Conservation (phyloP, 108 stramenopile genomes). For the Nannochloropsis granulata region DNA sequence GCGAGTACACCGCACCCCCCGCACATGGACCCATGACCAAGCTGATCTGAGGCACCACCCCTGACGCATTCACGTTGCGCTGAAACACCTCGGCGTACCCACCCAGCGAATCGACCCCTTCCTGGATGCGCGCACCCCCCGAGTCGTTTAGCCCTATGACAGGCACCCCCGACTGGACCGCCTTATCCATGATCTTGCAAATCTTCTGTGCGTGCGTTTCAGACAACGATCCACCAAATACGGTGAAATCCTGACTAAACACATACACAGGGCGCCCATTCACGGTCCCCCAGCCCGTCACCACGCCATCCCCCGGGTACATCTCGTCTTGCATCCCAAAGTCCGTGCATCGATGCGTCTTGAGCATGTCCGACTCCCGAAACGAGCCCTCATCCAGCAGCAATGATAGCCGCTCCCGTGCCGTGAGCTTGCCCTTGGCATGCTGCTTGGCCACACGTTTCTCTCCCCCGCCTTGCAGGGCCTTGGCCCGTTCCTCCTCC, state of each 20-base stretch:
- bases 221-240: slow-evolving; percentile 81
- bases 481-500: slow-evolving; percentile 36
- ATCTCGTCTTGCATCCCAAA: slow-evolving; percentile 78
- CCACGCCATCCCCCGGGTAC: slow-evolving; percentile 88
- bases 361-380: slow-evolving; percentile 80
- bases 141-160: slow-evolving; percentile 97
- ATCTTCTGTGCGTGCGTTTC: slow-evolving; percentile 98
- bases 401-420: slow-evolving; percentile 77
- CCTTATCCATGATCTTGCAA: slow-evolving; percentile 98
- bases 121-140: slow-evolving; percentile 97
- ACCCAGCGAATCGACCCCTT: slow-evolving; percentile 88
- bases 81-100: slow-evolving; percentile 99
- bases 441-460: slow-evolving; percentile 68
- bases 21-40: slow-evolving; percentile 84
- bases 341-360: slow-evolving; percentile 88
- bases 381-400: slow-evolving; percentile 79
- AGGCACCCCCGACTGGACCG: slow-evolving; percentile 73
- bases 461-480: slow-evolving; percentile 72
- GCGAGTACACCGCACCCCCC: slow-evolving; percentile 67
- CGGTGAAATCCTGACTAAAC: slow-evolving; percentile 95
- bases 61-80: slow-evolving; percentile 79
- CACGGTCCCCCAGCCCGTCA: slow-evolving; percentile 25
- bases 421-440: slow-evolving; percentile 84
- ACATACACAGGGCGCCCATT: slow-evolving; percentile 64
- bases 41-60: slow-evolving; percentile 22